Evolutionary conservation across 352 stramenopile genomes (phyloP).

Genomic region (Aphanomyces cochlioides): DNA sequence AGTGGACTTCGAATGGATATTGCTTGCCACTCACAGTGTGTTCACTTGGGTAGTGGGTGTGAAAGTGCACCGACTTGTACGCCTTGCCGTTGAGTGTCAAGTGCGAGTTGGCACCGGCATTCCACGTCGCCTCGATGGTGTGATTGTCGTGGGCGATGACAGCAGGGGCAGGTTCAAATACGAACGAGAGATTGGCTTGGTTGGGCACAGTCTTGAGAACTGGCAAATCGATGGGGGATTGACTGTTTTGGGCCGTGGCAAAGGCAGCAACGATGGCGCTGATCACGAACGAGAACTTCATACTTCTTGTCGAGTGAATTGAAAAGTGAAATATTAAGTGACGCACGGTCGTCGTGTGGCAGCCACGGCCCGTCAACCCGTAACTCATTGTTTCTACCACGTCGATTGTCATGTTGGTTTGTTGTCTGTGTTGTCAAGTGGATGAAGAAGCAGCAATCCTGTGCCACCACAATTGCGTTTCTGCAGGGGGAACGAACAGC

Average conservation of each 20-base stretch:
- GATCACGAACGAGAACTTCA: too few species aligned
- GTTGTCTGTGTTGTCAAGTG: too few species aligned
- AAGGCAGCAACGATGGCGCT: too few species aligned
- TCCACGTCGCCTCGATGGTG: constrained; percentile 21
- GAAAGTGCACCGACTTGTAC: constrained; percentile 37
- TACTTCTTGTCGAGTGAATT: too few species aligned
- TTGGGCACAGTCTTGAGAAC: not conserved
- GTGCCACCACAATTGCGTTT: too few species aligned
- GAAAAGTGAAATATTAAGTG: too few species aligned
- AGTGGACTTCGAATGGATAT: constrained; percentile 41
- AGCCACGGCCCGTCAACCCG: too few species aligned
- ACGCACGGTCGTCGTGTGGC: too few species aligned
- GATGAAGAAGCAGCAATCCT: too few species aligned
- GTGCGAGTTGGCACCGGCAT: constrained; percentile 2
- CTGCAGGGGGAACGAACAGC: too few species aligned
- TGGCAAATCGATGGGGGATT: constrained; percentile 27
- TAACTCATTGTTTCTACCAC: too few species aligned
- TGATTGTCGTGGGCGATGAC: constrained; percentile 11
- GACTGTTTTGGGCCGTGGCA: not conserved
- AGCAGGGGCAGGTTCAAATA: not conserved
- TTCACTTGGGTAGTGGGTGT: constrained; percentile 46
- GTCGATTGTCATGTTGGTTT: too few species aligned
- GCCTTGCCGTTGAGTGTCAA: constrained; percentile 33
- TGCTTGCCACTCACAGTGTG: constrained; percentile 40
- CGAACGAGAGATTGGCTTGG: constrained; percentile 4